These are phyloP conservation scores for Aquanectria penicillioides DNA, from an alignment of 2,329 filamentous ascomycete species.

Conservation along the genomic window DNA sequence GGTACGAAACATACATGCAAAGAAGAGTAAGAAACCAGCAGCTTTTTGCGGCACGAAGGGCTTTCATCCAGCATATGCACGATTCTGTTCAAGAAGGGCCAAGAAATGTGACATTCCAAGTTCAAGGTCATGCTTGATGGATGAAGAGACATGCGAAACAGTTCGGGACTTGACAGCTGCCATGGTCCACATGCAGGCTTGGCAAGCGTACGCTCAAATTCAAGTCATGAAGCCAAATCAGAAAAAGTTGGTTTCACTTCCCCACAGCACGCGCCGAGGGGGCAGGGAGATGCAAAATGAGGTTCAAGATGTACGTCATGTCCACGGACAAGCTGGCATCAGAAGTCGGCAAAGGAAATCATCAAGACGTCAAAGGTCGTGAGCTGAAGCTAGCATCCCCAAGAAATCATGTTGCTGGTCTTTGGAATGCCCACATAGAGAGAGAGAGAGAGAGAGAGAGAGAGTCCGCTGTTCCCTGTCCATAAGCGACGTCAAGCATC, in stretches of 20 bases:
- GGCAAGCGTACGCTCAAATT: constrained; percentile 20
- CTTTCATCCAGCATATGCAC: constrained; percentile 15
- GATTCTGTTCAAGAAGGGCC: constrained; percentile 14
- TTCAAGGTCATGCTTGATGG: constrained; percentile 4
- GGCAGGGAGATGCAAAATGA: constrained; percentile 26
- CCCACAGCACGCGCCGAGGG: constrained; percentile 21
- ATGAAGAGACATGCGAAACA: constrained; percentile 2
- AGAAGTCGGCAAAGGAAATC: constrained; percentile 37
- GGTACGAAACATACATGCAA: constrained; percentile 10
- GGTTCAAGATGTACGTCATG: constrained; percentile 39
- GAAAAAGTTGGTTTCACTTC: constrained; percentile 31
- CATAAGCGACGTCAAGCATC: constrained; percentile 27
- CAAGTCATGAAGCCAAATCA: constrained; percentile 32
- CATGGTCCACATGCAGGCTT: constrained; percentile 4
- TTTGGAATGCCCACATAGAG: constrained; percentile 21
- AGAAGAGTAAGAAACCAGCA: constrained; percentile 13
- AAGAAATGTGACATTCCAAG: constrained; percentile 9
- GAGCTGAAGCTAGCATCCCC: constrained; percentile 31
- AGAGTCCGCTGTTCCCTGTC: constrained; percentile 20
- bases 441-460: too few species aligned
- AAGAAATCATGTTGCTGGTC: constrained; percentile 25
- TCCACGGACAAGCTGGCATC: constrained; percentile 38
- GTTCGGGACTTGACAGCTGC: constrained; percentile 9
- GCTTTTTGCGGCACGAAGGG: background rate
- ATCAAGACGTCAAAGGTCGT: constrained; percentile 43